phyloP scores from a whole-genome alignment of 331 rosid species.

The Malus hybrid region DNA sequence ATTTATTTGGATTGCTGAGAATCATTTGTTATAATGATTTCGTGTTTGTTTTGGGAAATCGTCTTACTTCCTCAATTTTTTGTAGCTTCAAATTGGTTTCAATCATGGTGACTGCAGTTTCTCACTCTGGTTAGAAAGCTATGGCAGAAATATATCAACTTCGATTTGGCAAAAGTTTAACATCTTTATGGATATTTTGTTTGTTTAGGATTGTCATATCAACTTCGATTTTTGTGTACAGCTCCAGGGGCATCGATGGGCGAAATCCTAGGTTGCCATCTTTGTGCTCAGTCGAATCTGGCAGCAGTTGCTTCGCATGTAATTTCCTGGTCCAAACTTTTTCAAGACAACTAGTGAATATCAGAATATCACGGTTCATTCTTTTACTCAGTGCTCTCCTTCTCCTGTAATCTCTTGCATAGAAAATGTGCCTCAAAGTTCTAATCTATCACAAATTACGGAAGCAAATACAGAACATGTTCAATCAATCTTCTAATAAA shows the following conservation, averaged over 20 bases:
- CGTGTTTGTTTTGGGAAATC: background rate
- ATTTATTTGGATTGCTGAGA: no score
- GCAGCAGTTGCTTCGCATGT: slow-evolving; percentile 19
- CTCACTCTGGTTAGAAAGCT: background rate
- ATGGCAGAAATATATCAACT: background rate
- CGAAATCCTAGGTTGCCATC: slow-evolving; percentile 25
- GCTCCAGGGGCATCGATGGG: slow-evolving; percentile 16
- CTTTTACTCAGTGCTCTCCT: slow-evolving; percentile 56
- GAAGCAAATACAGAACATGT: slow-evolving; percentile 40
- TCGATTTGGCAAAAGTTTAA: background rate
- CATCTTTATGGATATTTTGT: background rate
- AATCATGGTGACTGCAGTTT: background rate
- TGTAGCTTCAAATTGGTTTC: background rate
- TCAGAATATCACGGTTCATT: slow-evolving; percentile 18
- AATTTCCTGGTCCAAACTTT: slow-evolving; percentile 11
- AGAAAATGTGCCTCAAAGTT: slow-evolving; percentile 39
- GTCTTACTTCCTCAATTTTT: background rate
- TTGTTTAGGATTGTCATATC: slow-evolving; percentile 1
- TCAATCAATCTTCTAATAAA: slow-evolving; percentile 21
- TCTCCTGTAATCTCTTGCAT: slow-evolving; percentile 47
- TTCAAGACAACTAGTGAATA: slow-evolving; percentile 11
- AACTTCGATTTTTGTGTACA: slow-evolving; percentile 12
- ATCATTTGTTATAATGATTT: no score
- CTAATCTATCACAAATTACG: slow-evolving; percentile 44
- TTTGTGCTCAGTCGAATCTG: slow-evolving; percentile 20